These are phyloP conservation scores for Pecoramyces ruminantium DNA, from an alignment of 192 early-diverging fungal species.

Conservation along the genomic window DNA sequence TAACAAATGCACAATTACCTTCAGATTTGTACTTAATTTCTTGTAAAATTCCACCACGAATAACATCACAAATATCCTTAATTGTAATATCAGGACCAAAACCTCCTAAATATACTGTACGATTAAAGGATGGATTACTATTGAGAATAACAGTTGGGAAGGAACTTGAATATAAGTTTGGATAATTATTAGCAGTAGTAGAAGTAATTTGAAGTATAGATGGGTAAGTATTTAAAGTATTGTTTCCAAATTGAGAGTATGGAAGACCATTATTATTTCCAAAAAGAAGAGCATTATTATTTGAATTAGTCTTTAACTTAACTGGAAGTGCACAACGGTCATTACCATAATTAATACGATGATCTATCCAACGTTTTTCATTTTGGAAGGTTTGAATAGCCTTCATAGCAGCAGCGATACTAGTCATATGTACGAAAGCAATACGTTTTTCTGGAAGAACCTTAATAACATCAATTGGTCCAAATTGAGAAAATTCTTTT, in stretches of 20 bases:
- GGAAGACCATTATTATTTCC: not conserved
- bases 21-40: conserved; percentile 56
- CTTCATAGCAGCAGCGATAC: conserved; percentile 49
- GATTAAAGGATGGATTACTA: conserved; percentile 17
- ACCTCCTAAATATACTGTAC: conserved; percentile 67
- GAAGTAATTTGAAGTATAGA: not conserved
- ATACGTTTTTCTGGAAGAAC: conserved; percentile 56
- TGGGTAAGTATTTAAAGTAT: not conserved
- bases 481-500: conserved; percentile 49
- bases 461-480: conserved; percentile 53
- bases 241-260: not conserved
- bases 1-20: conserved; percentile 68
- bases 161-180: not conserved
- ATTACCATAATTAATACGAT: conserved; percentile 62
- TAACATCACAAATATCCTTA: conserved; percentile 71
- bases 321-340: conserved; percentile 46
- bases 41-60: conserved; percentile 71
- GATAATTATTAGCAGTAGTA: not conserved
- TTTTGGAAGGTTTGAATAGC: conserved; percentile 42
- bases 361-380: conserved; percentile 31
- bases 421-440: conserved; percentile 71
- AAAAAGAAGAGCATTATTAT: not conserved
- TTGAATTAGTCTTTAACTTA: not conserved
- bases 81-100: conserved; percentile 58
- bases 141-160: not conserved